Evolutionary conservation across 768 basidiomycete species (phyloP), one percentile per base, ranked within the genome.

Genomic region (Boletellus ananas): DNA sequence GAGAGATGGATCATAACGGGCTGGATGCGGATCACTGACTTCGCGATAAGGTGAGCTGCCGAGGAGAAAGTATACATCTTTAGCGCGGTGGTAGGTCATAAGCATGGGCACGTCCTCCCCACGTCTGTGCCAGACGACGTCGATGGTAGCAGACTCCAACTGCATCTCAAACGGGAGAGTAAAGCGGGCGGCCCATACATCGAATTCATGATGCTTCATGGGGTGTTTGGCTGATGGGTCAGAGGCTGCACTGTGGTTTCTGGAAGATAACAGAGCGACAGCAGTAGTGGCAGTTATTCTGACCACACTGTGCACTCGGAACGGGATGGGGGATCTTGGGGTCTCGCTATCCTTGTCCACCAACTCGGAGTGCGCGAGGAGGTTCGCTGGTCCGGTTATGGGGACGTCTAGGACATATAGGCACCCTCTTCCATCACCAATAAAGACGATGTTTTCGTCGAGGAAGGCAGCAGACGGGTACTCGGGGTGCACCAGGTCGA

Each of bases 391-490:
- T 2, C 70, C 74, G 11, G 59, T 50, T 14, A 70, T 60, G 21
- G 70, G 65, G 23, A 84, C 60, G 25, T 70, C 71, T 38, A 92
- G 69, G 13, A 82, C 70, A 54, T 89, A 87, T 27, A 91, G 66
- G 16, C 72, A 60, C n/a, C 88, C 87, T 56, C 73, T 69, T 9
- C 90, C 90, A 58, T 93, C 89, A 17, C 86, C 74, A 44, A 85
- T 74, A 34, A 88, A 70, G 34, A 79, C 70, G 10, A 74, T 65
- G 1, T 70, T 65, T 4, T 76, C 55, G 45, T 78, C 72, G 34
- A 86, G 60, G 58, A 87, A 84, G 6, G 72, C 71, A 25, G 78
- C 77, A 1, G 87, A 88, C 1, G 90, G 87, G 64, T 94, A 93
- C 69, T 93, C 90, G 37, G 68, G 72, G 57, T 83, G 82, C 17